Percentiles rank a stretch among this genome's conserved stretches.
phyloP scores from a whole-genome alignment of 1,139 yeast species.

The Magnusiomyces suaveolens region DNA sequence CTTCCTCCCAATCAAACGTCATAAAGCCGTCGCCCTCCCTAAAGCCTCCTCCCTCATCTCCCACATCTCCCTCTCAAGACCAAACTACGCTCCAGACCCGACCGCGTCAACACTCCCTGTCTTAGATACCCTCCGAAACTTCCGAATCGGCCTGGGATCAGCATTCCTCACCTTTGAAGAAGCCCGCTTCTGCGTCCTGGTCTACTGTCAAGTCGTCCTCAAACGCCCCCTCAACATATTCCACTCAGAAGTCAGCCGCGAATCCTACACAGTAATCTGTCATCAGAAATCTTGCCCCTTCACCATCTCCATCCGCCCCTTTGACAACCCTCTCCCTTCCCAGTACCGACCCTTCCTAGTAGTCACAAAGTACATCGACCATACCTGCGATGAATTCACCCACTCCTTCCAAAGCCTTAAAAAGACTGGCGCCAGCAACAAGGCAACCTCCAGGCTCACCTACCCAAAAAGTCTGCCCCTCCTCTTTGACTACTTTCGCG shows the following conservation, averaged over 20 bases:
- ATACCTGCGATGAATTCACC: slow-evolving; percentile 1
- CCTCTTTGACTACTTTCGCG: slow-evolving; percentile 1
- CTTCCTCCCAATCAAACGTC: slow-evolving; percentile 2
- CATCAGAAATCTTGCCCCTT: neutral
- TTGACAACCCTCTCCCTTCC: slow-evolving; percentile 1
- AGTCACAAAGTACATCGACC: neutral
- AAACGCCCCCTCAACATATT: neutral
- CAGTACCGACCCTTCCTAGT: slow-evolving; percentile 1
- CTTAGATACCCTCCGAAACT: neutral
- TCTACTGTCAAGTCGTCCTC: slow-evolving; percentile 1
- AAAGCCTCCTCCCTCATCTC: neutral
- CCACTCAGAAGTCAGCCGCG: slow-evolving; percentile 2
- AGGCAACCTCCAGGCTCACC: neutral
- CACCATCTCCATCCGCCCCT: slow-evolving; percentile 1
- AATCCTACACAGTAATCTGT: slow-evolving; percentile 1
- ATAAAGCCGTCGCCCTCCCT: neutral
- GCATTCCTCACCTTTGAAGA: slow-evolving; percentile 5
- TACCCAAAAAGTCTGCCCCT: slow-evolving; percentile 3
- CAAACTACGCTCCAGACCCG: neutral
- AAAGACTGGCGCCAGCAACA: neutral
- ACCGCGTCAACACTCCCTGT: neutral
- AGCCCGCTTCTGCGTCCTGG: neutral
- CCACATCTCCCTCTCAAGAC: neutral
- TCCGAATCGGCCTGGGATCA: slow-evolving; percentile 1
- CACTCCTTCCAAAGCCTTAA: neutral